These are phyloP conservation scores for Scenedesmus sp. DNA, from an alignment of 163 green algal species.

Conservation along the genomic window DNA sequence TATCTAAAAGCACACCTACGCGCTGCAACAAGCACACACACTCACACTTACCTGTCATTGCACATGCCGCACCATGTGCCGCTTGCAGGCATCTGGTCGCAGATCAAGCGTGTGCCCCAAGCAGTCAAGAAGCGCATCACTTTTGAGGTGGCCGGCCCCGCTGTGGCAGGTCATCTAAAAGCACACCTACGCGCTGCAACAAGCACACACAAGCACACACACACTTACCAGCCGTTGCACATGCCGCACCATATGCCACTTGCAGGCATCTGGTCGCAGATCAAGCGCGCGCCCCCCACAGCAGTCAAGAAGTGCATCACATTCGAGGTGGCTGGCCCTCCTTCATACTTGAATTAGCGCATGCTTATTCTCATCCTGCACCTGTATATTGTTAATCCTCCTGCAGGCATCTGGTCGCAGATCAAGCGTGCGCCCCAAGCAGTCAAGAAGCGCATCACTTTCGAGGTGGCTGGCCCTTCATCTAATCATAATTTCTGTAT, in stretches of 20 bases:
- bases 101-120: conserved; percentile 96
- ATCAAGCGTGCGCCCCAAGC: neutral
- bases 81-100: conserved; percentile 97
- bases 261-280: conserved; percentile 95
- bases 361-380: neutral
- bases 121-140: conserved; percentile 85
- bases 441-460: neutral
- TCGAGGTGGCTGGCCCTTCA: too few relatives aligned
- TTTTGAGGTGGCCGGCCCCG: conserved; percentile 86
- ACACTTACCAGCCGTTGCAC: too few relatives aligned
- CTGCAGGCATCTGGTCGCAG: conserved; percentile 90
- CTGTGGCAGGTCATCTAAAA: conserved; percentile 48
- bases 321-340: conserved; percentile 86
- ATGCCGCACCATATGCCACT: too few relatives aligned
- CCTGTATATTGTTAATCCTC: neutral
- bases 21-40: too few relatives aligned
- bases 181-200: too few relatives aligned
- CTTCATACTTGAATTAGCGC: neutral
- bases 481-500: neutral
- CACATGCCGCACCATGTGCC: too few relatives aligned
- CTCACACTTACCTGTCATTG: too few relatives aligned
- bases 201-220: neutral
- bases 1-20: too few relatives aligned
- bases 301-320: conserved; percentile 85
- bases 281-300: conserved; percentile 97